These are phyloP conservation scores for Acrocalymma vagum DNA, from an alignment of 2,329 filamentous ascomycete species.

Conservation along the genomic window DNA sequence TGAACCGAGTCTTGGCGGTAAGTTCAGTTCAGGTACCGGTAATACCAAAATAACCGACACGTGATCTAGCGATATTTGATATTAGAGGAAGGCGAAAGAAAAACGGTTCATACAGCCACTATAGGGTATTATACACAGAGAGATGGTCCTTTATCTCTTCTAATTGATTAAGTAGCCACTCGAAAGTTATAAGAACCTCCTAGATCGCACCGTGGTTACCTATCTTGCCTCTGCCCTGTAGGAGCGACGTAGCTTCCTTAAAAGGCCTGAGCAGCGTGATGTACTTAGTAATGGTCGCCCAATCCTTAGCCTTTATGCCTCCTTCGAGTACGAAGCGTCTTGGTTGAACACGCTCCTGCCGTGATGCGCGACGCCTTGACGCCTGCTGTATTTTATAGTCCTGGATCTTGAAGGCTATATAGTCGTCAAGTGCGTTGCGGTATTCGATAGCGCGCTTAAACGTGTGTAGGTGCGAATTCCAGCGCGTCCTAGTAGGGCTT, in stretches of 20 bases:
- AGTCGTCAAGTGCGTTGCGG: conserved; percentile 1
- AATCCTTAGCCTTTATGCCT: neutral
- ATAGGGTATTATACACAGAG: no score
- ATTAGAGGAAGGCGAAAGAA: no score
- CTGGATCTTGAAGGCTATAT: neutral
- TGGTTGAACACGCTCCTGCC: neutral
- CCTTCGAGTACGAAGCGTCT: conserved; percentile 1
- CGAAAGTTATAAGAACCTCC: conserved; percentile 4
- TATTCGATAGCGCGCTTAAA: neutral
- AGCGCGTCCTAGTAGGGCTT: conserved; percentile 4
- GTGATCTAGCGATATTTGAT: no score
- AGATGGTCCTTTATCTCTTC: conserved; percentile 2
- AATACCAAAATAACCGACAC: no score
- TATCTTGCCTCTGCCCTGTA: conserved; percentile 4
- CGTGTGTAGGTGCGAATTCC: neutral
- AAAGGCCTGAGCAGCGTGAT: conserved; percentile 6
- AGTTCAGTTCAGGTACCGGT: no score
- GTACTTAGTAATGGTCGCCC: conserved; percentile 7
- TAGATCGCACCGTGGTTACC: conserved; percentile 4
- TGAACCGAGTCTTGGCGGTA: no score
- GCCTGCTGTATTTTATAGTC: no score
- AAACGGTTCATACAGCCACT: no score
- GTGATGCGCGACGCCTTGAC: no score
- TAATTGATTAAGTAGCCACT: conserved; percentile 7
- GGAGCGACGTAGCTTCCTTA: conserved; percentile 3